Evolutionary conservation across 108 stramenopile species (phyloP).

Genomic region (Stephanodiscus minutulus): DNA sequence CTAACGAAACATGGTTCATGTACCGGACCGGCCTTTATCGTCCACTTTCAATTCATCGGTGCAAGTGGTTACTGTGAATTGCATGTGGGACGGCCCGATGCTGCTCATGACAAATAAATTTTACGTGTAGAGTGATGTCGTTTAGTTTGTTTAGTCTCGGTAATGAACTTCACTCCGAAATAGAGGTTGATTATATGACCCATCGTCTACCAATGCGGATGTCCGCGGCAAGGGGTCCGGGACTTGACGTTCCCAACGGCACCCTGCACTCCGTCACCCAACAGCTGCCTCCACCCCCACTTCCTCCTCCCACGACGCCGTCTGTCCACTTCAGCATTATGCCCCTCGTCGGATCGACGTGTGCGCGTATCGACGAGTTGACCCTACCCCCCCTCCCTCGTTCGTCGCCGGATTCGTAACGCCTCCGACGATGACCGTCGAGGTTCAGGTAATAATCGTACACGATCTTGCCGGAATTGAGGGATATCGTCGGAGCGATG

Average conservation of each 20-base stretch:
- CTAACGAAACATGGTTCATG: no score
- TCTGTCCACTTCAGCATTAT: constrained; percentile 48
- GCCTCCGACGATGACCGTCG: constrained; percentile 4
- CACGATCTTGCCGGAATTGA: constrained; percentile 49
- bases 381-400: constrained; percentile 1
- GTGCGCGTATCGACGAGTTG: constrained; percentile 43
- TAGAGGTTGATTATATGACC: constrained; percentile 9
- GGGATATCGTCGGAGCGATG: constrained; percentile 51
- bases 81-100: no score
- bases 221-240: constrained; percentile 35
- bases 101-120: no score
- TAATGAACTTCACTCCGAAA: no score
- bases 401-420: neutral
- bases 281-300: constrained; percentile 33
- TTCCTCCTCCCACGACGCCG: constrained; percentile 16
- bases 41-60: no score
- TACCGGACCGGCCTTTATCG: no score
- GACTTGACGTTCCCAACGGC: constrained; percentile 31
- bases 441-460: constrained; percentile 47
- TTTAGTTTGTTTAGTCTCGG: no score
- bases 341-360: constrained; percentile 47
- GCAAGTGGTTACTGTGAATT: no score
- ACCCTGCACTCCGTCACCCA: constrained; percentile 44
- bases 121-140: no score
- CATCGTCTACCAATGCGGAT: constrained; percentile 46